These are phyloP conservation scores for Euphorbia schlechtendalii DNA, from an alignment of 441 rosid genomes.

Conservation along the genomic window DNA sequence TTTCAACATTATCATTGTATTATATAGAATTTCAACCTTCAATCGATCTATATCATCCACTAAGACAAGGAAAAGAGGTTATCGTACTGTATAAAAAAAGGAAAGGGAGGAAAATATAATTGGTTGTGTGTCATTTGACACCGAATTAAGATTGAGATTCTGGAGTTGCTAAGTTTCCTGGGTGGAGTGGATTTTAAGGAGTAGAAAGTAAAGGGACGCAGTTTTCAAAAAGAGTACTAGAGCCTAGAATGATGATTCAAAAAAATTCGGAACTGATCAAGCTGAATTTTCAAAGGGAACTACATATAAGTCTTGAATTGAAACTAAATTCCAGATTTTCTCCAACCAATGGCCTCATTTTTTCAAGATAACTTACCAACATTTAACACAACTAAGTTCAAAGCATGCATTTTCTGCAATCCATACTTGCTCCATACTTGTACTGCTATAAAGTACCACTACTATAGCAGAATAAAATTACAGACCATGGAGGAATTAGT, in stretches of 20 bases:
- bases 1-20: background rate
- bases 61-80: background rate
- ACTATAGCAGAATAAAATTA: conserved; percentile 2
- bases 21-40: background rate
- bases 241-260: background rate
- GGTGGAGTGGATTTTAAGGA: background rate
- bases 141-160: background rate
- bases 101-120: background rate
- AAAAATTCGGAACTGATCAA: background rate
- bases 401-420: background rate
- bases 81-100: background rate
- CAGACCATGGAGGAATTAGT: background rate
- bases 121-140: background rate
- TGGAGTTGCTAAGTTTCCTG: too few species aligned
- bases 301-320: background rate
- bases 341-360: background rate
- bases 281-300: background rate
- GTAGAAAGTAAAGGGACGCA: background rate
- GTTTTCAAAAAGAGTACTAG: background rate
- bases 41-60: background rate
- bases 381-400: background rate
- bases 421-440: background rate
- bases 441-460: background rate
- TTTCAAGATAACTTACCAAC: background rate
- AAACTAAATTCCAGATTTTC: too few species aligned